phyloP scores from a whole-genome alignment of 2,329 filamentous ascomycete species.

The Davidsoniella australis region DNA sequence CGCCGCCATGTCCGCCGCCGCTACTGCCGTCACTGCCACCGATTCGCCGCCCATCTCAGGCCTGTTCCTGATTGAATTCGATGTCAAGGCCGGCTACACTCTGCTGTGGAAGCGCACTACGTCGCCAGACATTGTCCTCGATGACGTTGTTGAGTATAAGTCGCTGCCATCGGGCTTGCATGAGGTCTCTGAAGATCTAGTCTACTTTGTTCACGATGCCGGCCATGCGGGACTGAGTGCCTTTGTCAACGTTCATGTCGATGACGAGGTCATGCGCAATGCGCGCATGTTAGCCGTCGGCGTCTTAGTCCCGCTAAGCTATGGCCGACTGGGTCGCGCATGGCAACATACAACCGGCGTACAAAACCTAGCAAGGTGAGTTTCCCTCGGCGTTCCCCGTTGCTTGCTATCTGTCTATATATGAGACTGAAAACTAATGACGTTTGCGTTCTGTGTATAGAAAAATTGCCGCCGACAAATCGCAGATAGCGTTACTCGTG shows the following conservation, averaged over 20 bases:
- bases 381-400: conserved; percentile 5
- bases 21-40: conserved; percentile 24
- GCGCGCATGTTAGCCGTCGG: conserved; percentile 89
- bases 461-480: conserved; percentile 46
- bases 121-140: conserved; percentile 51
- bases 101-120: conserved; percentile 68
- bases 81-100: conserved; percentile 81
- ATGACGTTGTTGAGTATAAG: conserved; percentile 89
- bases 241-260: conserved; percentile 70
- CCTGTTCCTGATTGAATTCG: conserved; percentile 78
- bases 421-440: not conserved
- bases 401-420: conserved; percentile 13
- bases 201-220: conserved; percentile 78
- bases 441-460: conserved; percentile 18
- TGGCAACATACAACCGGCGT: conserved; percentile 75
- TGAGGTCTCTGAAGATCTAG: conserved; percentile 71
- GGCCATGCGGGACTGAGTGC: conserved; percentile 77
- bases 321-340: conserved; percentile 67
- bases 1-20: not conserved
- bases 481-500: conserved; percentile 47
- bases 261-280: conserved; percentile 60
- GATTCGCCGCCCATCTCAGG: conserved; percentile 48
- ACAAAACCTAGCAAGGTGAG: conserved; percentile 55
- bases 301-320: conserved; percentile 68
- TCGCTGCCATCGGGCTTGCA: conserved; percentile 86